Conservation (phyloP, 2,329 filamentous ascomycete genomes). For the Coniochaeta ligniaria region DNA sequence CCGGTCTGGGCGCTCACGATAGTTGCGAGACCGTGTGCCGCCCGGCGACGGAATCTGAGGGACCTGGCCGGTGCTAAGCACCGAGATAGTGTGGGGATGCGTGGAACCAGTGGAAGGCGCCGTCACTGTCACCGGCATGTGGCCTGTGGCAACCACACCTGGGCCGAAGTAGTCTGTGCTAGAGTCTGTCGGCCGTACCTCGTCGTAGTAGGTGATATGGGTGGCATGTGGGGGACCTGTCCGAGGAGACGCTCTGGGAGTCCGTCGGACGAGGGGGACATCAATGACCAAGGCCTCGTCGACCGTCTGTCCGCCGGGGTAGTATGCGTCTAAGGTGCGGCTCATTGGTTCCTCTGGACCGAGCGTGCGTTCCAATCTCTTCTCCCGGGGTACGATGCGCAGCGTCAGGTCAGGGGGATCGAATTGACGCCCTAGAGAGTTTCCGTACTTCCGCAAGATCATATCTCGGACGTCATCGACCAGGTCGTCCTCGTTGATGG, state of each 20-base stretch:
- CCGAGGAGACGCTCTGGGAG: conserved; percentile 74
- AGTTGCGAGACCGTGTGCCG: conserved; percentile 46
- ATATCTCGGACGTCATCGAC: conserved; percentile 92
- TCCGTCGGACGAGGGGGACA: conserved; percentile 60
- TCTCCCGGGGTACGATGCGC: conserved; percentile 66
- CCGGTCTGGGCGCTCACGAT: conserved; percentile 49
- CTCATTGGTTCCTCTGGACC: conserved; percentile 82
- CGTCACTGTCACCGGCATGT: conserved; percentile 31
- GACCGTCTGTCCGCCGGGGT: conserved; percentile 77
- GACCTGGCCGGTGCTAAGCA: conserved; percentile 73
- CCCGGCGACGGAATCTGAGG: conserved; percentile 79
- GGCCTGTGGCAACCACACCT: conserved; percentile 29
- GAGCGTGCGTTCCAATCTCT: conserved; percentile 58
- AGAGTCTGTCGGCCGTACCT: conserved; percentile 57
- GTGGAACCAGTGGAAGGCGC: conserved; percentile 24
- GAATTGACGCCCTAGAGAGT: conserved; percentile 81
- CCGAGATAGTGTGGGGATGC: conserved; percentile 53
- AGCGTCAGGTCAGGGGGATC: conserved; percentile 86
- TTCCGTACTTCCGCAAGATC: conserved; percentile 88
- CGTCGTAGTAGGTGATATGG: conserved; percentile 49
- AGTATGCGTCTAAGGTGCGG: conserved; percentile 73
- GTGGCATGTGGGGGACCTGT: conserved; percentile 35
- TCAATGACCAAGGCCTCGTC: conserved; percentile 91
- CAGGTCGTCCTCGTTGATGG: conserved; percentile 78
- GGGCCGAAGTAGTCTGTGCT: conserved; percentile 80